Evolutionary conservation across 768 basidiomycete species (phyloP).

Genomic region (Roridomyces roridus): DNA sequence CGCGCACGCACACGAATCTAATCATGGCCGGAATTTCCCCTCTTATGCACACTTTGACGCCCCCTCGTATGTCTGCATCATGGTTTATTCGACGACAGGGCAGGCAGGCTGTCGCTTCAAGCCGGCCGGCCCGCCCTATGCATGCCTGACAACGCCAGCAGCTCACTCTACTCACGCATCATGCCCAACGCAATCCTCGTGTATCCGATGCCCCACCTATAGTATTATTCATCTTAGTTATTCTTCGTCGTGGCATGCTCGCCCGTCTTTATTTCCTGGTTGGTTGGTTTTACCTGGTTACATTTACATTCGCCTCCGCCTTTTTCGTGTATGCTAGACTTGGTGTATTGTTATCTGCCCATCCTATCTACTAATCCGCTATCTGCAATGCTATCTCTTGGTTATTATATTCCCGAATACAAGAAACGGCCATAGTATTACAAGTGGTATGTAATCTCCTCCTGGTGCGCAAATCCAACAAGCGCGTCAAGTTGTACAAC

Average conservation of each 20-base stretch:
- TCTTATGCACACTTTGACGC: slow-evolving; percentile 15
- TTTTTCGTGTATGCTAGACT: slow-evolving; percentile 10
- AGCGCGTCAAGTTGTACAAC: too few relatives aligned
- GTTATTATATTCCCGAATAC: too few relatives aligned
- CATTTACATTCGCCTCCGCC: too few relatives aligned
- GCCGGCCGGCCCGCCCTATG: slow-evolving; percentile 4
- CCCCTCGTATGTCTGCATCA: slow-evolving; percentile 7
- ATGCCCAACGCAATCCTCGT: too few relatives aligned
- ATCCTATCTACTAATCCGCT: slow-evolving; percentile 18
- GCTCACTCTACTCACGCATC: slow-evolving; percentile 3
- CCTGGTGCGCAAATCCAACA: too few relatives aligned
- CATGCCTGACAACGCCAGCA: background rate
- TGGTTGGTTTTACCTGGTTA: background rate
- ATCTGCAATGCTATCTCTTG: slow-evolving; percentile 24
- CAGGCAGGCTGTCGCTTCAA: too few relatives aligned
- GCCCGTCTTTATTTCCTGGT: background rate
- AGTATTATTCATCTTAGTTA: too few relatives aligned
- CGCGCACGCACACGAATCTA: slow-evolving; percentile 5
- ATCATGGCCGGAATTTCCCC: slow-evolving; percentile 13
- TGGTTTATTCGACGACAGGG: slow-evolving; percentile 14
- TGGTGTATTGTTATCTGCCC: slow-evolving; percentile 17
- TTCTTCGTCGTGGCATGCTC: background rate
- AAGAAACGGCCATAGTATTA: too few relatives aligned
- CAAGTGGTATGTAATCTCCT: too few relatives aligned
- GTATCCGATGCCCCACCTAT: too few relatives aligned